phyloP scores from a whole-genome alignment of 257 asterid species.

The Solanum dulcamara region DNA sequence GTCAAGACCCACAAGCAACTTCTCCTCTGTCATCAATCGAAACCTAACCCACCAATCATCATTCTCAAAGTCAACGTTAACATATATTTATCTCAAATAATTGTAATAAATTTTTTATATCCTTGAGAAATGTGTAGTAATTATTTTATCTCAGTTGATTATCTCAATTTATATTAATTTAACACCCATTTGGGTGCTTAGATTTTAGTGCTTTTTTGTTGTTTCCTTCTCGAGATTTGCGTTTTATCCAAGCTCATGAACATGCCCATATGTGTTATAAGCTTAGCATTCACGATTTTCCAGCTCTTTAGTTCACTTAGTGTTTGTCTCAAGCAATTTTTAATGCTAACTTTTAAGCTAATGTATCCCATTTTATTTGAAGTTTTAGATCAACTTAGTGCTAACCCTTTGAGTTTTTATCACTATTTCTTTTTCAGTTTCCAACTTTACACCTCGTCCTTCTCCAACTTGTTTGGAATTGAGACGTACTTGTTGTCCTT shows the following conservation, averaged over 20 bases:
- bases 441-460: neutral
- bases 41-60: neutral
- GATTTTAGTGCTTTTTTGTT: neutral
- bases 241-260: neutral
- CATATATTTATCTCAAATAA: neutral
- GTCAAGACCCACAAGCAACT: no score
- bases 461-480: neutral
- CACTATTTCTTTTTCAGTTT: neutral
- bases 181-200: neutral
- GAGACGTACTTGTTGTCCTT: neutral
- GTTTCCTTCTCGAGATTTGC: slow-evolving; percentile 10
- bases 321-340: slow-evolving; percentile 13
- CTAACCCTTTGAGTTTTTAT: neutral
- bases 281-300: slow-evolving; percentile 12
- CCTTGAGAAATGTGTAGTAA: neutral
- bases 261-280: neutral
- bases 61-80: slow-evolving; percentile 11
- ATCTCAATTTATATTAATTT: neutral
- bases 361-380: neutral
- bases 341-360: neutral
- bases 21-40: no score
- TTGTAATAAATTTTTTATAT: neutral
- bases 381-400: neutral
- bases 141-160: neutral
- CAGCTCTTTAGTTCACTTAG: slow-evolving; percentile 18